A percentile compares a stretch with the other conserved stretches of the same genome.
Evolutionary conservation across 2,329 filamentous ascomycete species (phyloP).

Genomic region (Verruconis gallopava): DNA sequence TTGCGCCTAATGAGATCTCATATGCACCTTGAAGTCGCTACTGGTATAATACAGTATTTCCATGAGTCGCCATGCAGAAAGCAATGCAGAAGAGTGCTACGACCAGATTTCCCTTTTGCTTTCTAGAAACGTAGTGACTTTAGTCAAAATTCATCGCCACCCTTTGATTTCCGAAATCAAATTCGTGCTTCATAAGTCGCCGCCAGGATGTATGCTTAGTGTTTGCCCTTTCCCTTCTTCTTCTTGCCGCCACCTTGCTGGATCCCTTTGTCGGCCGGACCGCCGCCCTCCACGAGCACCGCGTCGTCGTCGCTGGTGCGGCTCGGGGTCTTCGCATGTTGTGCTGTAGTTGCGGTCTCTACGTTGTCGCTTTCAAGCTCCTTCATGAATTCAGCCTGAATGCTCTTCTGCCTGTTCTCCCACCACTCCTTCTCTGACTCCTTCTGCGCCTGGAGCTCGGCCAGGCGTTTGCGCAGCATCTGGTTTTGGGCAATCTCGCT

Average conservation of each 20-base stretch:
- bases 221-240: constrained; percentile 48
- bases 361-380: constrained; percentile 55
- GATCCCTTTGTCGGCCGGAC: constrained; percentile 28
- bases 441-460: constrained; percentile 59
- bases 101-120: too few species aligned
- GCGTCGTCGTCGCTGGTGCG: constrained; percentile 53
- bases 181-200: too few species aligned
- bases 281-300: constrained; percentile 60
- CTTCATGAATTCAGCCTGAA: constrained; percentile 68
- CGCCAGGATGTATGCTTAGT: constrained; percentile 27
- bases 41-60: too few species aligned
- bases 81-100: too few species aligned
- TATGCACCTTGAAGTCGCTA: too few species aligned
- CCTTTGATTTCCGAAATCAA: too few species aligned
- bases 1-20: too few species aligned
- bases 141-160: too few species aligned
- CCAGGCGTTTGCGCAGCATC: constrained; percentile 58
- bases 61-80: too few species aligned
- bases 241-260: constrained; percentile 33
- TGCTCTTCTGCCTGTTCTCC: constrained; percentile 66
- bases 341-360: constrained; percentile 2
- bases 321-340: constrained; percentile 5
- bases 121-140: too few species aligned
- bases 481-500: constrained; percentile 90
- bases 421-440: constrained; percentile 79